A percentile compares a stretch with the other conserved stretches of the same genome.
Evolutionary conservation across 495 filamentous ascomycete genomes (phyloP).

Genomic region (Aspergillus baeticus): DNA sequence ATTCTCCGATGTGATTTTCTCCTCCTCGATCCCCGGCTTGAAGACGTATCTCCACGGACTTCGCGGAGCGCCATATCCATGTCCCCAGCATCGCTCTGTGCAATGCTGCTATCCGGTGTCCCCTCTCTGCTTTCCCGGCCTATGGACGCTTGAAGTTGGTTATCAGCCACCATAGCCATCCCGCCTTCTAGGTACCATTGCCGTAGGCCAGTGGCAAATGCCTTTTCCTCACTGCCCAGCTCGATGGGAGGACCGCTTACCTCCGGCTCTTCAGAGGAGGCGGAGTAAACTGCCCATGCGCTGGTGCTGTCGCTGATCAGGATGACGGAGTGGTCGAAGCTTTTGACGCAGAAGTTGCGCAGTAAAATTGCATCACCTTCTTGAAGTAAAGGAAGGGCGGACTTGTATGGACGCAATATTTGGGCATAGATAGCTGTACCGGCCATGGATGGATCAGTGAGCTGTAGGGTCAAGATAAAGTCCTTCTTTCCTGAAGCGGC

Average conservation of each 20-base stretch:
- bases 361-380: slow-evolving; percentile 77
- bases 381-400: slow-evolving; percentile 63
- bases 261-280: slow-evolving; percentile 41
- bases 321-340: slow-evolving; percentile 40
- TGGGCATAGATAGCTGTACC: slow-evolving; percentile 52
- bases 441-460: slow-evolving; percentile 64
- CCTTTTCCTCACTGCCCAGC: slow-evolving; percentile 56
- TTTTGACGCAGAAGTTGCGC: slow-evolving; percentile 66
- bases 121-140: slow-evolving; percentile 33
- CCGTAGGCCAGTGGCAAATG: slow-evolving; percentile 53
- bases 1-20: slow-evolving; percentile 35
- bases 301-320: slow-evolving; percentile 50
- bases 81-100: slow-evolving; percentile 37
- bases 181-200: slow-evolving; percentile 39
- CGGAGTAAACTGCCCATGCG: slow-evolving; percentile 65
- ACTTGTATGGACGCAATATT: slow-evolving; percentile 72
- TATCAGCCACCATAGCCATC: slow-evolving; percentile 36
- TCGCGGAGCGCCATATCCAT: slow-evolving; percentile 23
- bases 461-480: slow-evolving; percentile 63
- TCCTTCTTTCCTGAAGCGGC: slow-evolving; percentile 67
- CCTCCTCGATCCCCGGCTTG: slow-evolving; percentile 32
- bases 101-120: slow-evolving; percentile 30
- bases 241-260: slow-evolving; percentile 65
- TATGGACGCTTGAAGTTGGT: slow-evolving; percentile 38
- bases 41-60: slow-evolving; percentile 21